Evolutionary conservation across 208 protist species (phyloP).

Genomic region (Crithidia mellificae): DNA sequence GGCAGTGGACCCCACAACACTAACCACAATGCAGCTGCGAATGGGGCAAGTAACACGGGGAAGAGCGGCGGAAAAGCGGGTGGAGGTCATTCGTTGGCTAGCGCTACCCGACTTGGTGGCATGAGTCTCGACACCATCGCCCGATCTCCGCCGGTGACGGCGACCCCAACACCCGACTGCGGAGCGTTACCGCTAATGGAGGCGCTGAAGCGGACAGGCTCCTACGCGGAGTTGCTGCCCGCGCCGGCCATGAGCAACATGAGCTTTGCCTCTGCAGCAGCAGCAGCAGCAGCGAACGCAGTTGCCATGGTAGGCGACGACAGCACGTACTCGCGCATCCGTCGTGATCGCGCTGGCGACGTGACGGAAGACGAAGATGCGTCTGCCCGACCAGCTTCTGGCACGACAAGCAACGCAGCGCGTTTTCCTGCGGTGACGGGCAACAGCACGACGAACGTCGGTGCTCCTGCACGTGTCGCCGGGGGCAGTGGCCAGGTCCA

Average conservation of each 20-base stretch:
- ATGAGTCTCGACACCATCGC: slow-evolving; percentile 8
- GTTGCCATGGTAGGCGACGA: neutral
- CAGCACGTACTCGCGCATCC: neutral
- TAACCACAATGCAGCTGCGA: too few relatives aligned
- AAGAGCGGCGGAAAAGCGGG: neutral
- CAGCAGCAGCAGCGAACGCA: slow-evolving; percentile 1
- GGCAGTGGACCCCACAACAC: neutral
- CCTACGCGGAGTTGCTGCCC: slow-evolving; percentile 25
- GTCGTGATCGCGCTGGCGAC: neutral
- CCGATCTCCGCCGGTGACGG: neutral
- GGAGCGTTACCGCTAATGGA: slow-evolving; percentile 29
- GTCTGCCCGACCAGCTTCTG: neutral
- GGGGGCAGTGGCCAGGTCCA: too few relatives aligned
- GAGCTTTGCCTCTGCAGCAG: slow-evolving; percentile 6
- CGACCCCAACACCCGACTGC: slow-evolving; percentile 14
- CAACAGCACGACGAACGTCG: neutral
- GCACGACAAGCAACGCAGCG: neutral
- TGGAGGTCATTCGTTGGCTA: neutral
- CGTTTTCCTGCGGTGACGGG: neutral
- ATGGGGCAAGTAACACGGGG: too few relatives aligned
- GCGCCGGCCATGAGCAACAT: neutral
- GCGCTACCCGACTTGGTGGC: neutral
- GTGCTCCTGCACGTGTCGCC: neutral
- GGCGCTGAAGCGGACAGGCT: slow-evolving; percentile 25
- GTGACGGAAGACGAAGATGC: slow-evolving; percentile 8